Evolutionary conservation across 2,329 filamentous ascomycete genomes (phyloP).

Genomic region (Exophiala sp.): DNA sequence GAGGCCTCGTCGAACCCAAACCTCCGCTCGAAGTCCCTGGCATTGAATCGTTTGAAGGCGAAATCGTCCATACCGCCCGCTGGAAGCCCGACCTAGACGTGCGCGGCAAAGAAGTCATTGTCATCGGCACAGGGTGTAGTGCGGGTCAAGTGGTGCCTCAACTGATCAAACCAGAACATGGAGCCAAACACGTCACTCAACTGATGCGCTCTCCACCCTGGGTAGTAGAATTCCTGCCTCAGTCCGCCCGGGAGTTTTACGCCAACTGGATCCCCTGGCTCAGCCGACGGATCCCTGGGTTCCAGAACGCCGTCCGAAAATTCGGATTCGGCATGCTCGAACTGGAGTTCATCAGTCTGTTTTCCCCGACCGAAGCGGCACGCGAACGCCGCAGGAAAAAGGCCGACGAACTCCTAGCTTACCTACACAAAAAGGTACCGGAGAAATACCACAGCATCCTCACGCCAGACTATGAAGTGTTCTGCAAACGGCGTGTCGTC

Average conservation of each 20-base stretch:
- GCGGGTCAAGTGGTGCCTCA: constrained; percentile 53
- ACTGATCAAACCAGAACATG: constrained; percentile 43
- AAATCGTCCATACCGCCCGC: constrained; percentile 53
- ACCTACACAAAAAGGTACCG: constrained; percentile 49
- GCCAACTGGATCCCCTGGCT: constrained; percentile 44
- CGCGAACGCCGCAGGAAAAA: constrained; percentile 35
- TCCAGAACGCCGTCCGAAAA: constrained; percentile 44
- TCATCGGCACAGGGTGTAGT: constrained; percentile 54
- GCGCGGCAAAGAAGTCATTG: constrained; percentile 51
- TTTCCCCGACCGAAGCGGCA: constrained; percentile 43
- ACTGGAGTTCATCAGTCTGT: constrained; percentile 36
- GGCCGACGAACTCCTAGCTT: constrained; percentile 41
- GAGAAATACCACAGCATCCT: constrained; percentile 57
- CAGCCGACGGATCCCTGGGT: constrained; percentile 46
- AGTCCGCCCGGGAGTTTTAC: constrained; percentile 40
- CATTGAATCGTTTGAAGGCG: constrained; percentile 49
- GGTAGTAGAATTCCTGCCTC: constrained; percentile 42
- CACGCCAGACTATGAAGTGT: constrained; percentile 56
- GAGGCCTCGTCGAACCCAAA: constrained; percentile 47
- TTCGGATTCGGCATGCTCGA: constrained; percentile 41
- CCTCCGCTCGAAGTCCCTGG: constrained; percentile 48
- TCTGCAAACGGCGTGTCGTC: constrained; percentile 60
- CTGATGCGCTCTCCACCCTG: constrained; percentile 55
- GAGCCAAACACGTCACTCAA: constrained; percentile 54
- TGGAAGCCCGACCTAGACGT: constrained; percentile 49